Conservation (phyloP, 2,329 filamentous ascomycete genomes). For the Cryphonectria naterciae region DNA sequence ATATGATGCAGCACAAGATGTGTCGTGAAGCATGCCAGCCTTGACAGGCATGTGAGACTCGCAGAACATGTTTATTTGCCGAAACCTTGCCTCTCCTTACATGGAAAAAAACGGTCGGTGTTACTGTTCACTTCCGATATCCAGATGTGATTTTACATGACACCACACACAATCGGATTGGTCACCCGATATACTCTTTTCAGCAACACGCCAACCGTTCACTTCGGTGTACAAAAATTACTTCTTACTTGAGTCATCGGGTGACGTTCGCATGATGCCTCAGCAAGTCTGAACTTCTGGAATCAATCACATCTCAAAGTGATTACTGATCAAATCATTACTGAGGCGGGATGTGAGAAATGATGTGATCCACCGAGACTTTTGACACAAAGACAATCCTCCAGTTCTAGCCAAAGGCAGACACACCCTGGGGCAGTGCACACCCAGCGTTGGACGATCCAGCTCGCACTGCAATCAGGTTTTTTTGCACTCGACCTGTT, state of each 20-base stretch:
- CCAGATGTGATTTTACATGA: background rate
- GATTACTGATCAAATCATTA: background rate
- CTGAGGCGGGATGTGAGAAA: background rate
- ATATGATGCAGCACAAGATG: background rate
- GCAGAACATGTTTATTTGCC: background rate
- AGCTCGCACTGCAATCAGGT: background rate
- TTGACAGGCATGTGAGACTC: background rate
- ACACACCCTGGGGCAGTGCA: background rate
- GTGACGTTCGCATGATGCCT: background rate
- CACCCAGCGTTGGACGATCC: background rate
- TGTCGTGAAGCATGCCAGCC: background rate
- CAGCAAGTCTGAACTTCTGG: background rate
- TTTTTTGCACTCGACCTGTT: background rate
- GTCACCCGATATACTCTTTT: background rate
- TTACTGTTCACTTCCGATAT: background rate
- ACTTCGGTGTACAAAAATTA: background rate
- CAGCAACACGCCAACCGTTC: background rate
- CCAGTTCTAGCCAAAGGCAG: background rate
- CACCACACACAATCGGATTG: background rate
- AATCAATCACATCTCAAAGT: background rate
- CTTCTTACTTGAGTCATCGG: background rate
- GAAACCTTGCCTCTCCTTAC: conserved; percentile 12
- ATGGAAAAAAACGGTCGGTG: background rate
- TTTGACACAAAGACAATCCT: background rate
- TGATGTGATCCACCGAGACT: background rate